These are phyloP conservation scores for Monilinia vaccinii-corymbosi DNA, from an alignment of 2,329 filamentous ascomycete species.

Conservation along the genomic window DNA sequence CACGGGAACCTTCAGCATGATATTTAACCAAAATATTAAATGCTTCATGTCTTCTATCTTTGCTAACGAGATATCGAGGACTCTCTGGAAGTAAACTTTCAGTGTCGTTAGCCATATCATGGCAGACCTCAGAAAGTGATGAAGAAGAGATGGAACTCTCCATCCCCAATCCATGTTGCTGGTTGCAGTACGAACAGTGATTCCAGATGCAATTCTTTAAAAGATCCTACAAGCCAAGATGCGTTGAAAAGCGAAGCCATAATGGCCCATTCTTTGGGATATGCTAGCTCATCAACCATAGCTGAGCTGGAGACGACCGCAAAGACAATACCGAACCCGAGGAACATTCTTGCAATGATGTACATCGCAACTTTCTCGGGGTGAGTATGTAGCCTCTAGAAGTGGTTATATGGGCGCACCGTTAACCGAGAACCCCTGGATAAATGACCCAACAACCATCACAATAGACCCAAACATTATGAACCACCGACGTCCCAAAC, in stretches of 20 bases:
- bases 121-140: slow-evolving; percentile 11
- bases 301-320: slow-evolving; percentile 43
- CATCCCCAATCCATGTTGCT: slow-evolving; percentile 34
- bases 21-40: slow-evolving; percentile 43
- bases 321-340: slow-evolving; percentile 44
- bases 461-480: slow-evolving; percentile 46
- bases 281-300: slow-evolving; percentile 44
- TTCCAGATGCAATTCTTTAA: slow-evolving; percentile 29
- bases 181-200: slow-evolving; percentile 36
- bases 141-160: slow-evolving; percentile 35
- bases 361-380: slow-evolving; percentile 38
- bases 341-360: slow-evolving; percentile 41
- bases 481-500: slow-evolving; percentile 42
- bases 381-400: slow-evolving; percentile 20
- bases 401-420: slow-evolving; percentile 23
- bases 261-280: slow-evolving; percentile 44
- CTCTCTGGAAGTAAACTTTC: slow-evolving; percentile 43
- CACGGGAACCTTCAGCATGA: slow-evolving; percentile 42
- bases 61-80: slow-evolving; percentile 47
- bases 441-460: slow-evolving; percentile 44
- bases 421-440: slow-evolving; percentile 39
- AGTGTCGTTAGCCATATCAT: neutral
- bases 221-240: slow-evolving; percentile 34
- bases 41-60: slow-evolving; percentile 49
- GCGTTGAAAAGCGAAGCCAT: slow-evolving; percentile 47